Percentiles rank a stretch among this genome's conserved stretches.
Evolutionary conservation across 2,329 filamentous ascomycete genomes (phyloP).

Genomic region (Scleromitrula shiraiana): DNA sequence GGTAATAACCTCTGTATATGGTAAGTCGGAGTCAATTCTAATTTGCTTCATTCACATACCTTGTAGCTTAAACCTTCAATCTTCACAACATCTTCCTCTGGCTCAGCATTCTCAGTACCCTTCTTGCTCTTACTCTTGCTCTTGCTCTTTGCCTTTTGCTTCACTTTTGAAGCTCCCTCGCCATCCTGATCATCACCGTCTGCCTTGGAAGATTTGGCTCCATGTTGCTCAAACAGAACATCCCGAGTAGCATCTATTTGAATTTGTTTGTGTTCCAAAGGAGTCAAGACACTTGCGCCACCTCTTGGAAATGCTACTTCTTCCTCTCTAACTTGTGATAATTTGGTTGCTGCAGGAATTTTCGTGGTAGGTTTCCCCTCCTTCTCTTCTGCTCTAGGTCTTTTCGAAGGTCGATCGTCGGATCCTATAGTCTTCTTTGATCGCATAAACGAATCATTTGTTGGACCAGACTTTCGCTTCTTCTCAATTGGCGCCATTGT

Average conservation of each 20-base stretch:
- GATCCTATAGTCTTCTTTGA: slow-evolving; percentile 21
- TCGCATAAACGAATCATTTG: slow-evolving; percentile 28
- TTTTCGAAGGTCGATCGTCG: slow-evolving; percentile 25
- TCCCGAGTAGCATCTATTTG: slow-evolving; percentile 88
- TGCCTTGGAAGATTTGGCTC: slow-evolving; percentile 39
- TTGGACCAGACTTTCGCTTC: slow-evolving; percentile 28
- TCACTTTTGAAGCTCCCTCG: slow-evolving; percentile 20
- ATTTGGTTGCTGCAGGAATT: slow-evolving; percentile 21
- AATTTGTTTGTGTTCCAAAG: slow-evolving; percentile 93
- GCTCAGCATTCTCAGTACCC: slow-evolving; percentile 40
- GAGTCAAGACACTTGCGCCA: slow-evolving; percentile 82
- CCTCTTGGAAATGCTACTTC: slow-evolving; percentile 89
- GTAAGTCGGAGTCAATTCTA: slow-evolving; percentile 27
- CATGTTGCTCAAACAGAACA: slow-evolving; percentile 79
- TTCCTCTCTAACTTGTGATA: slow-evolving; percentile 57
- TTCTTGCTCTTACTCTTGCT: slow-evolving; percentile 44
- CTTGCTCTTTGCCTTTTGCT: slow-evolving; percentile 44
- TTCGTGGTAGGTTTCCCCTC: slow-evolving; percentile 18
- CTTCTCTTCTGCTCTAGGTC: slow-evolving; percentile 23
- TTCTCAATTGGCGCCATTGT: slow-evolving; percentile 30
- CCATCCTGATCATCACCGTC: slow-evolving; percentile 27
- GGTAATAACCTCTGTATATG: slow-evolving; percentile 62
- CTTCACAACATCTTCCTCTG: slow-evolving; percentile 49
- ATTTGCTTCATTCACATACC: slow-evolving; percentile 39
- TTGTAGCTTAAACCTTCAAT: slow-evolving; percentile 88